Conservation (phyloP, 164 flowering plant species). For the Kalanchoe fedtschenkoi region DNA sequence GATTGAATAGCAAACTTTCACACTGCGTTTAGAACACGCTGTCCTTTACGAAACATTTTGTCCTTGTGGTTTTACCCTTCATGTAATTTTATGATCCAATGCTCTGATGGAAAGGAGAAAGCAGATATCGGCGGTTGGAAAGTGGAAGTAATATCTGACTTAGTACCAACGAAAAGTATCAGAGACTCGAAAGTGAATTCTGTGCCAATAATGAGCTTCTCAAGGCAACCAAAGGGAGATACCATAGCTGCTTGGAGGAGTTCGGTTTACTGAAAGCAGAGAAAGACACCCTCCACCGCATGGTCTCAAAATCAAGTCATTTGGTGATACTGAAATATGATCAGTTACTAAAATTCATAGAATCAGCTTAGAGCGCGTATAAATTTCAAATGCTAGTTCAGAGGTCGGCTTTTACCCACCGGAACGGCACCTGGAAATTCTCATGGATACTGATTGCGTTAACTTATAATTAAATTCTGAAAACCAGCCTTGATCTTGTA, state of each 20-base stretch:
- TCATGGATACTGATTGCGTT: too few species aligned
- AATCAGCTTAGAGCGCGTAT: too few species aligned
- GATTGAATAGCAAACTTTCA: too few species aligned
- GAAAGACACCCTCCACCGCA: conserved; percentile 34
- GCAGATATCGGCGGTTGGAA: conserved; percentile 31
- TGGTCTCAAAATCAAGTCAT: conserved; percentile 33
- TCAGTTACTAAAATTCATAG: too few species aligned
- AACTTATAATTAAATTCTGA: too few species aligned
- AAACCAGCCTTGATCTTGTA: too few species aligned
- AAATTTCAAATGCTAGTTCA: too few species aligned
- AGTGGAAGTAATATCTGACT: conserved; percentile 37
- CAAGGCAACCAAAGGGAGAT: conserved; percentile 39
- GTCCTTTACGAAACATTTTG: too few species aligned
- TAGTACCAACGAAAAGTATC: conserved; percentile 40
- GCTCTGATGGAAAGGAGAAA: conserved; percentile 31
- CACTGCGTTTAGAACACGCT: too few species aligned
- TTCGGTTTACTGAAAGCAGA: conserved; percentile 46
- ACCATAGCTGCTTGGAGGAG: conserved; percentile 43
- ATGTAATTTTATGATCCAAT: conserved; percentile 26
- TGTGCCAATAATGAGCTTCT: conserved; percentile 33
- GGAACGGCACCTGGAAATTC: too few species aligned
- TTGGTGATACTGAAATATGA: conserved; percentile 17
- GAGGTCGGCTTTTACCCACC: too few species aligned
- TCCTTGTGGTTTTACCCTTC: conserved; percentile 24
- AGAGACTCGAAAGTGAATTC: conserved; percentile 36